Evolutionary conservation across 2,329 filamentous ascomycete species (phyloP), one percentile per base, ranked within the genome.

Genomic region (Claviceps pazoutovae): DNA sequence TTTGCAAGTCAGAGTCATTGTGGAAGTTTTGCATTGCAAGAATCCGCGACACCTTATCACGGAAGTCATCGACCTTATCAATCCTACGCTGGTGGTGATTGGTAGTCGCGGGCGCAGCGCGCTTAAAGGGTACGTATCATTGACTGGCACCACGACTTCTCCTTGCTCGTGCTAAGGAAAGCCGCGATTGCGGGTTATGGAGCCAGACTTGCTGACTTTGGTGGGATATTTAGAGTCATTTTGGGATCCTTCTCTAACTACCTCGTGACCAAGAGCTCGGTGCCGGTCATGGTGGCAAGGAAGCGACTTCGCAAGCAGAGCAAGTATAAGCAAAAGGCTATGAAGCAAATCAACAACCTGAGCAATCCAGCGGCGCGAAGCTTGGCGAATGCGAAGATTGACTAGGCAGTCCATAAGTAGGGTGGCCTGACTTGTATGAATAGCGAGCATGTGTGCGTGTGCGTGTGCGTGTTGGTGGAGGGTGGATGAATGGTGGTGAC

Each of bases 1-100:
- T 57, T 73, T 98, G 53, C 91, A 98, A 66, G 90, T 96, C 48
- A 82, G 89, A 53, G 86, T 96, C 47, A 88, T 95, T 49, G 84
- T 98, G 37, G 93, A 98, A 68, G 91, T 97, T 30, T 84, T 98
- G 58, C 93, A 97, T 69, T 97, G 93, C 82, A 97, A 96, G 75
- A 96, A 87, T 62, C 89, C 93, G 4, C 91, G 93, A 66, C 90
- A 96, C 66, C 78, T 97, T 72, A 89, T 98, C 57, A 95, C 89
- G 0, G 93, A 97, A 72, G 89, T 96, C 70, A 97, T 98, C 67
- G 93, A 98, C 66, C 80, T 88, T 56, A 78, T 97, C 50, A 86
- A 85, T 57, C 93, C 93, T 4, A 97, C 91, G 1, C 73, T 98
- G 54, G 91, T 96, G 19, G 88, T 98, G 58, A 80, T 97, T 53